Evolutionary conservation across 192 early-diverging fungal species (phyloP).

Genomic region (Rhizoclosmatium globosum): DNA sequence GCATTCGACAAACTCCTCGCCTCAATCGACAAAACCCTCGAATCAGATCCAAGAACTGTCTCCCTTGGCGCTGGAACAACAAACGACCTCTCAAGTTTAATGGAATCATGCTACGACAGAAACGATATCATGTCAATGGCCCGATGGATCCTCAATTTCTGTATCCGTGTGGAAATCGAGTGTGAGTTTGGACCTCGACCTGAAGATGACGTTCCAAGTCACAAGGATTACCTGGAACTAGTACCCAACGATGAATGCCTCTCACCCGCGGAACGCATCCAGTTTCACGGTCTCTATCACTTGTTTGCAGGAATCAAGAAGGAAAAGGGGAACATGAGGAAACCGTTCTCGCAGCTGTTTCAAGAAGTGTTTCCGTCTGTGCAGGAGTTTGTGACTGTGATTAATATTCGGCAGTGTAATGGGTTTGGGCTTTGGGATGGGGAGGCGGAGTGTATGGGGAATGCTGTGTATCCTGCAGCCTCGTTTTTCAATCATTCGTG

Average conservation of each 20-base stretch:
- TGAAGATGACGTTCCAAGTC: background rate
- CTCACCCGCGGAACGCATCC: background rate
- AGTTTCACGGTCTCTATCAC: conserved; percentile 10
- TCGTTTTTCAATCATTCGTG: conserved; percentile 49
- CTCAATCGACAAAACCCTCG: background rate
- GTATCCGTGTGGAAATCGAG: conserved; percentile 8
- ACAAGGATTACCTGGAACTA: background rate
- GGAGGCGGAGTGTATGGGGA: conserved; percentile 39
- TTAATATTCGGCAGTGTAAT: conserved; percentile 42
- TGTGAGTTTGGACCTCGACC: background rate
- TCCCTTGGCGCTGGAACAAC: background rate
- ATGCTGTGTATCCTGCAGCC: conserved; percentile 41
- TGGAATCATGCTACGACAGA: background rate
- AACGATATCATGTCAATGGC: conserved; percentile 1
- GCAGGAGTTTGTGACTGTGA: conserved; percentile 1
- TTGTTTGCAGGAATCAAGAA: background rate
- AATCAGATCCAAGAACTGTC: background rate
- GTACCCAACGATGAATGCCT: conserved; percentile 13
- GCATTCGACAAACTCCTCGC: conserved; percentile 13
- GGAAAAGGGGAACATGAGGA: background rate
- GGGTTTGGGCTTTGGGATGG: conserved; percentile 46
- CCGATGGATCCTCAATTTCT: conserved; percentile 20
- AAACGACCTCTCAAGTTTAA: background rate
- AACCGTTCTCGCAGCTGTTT: conserved; percentile 28
- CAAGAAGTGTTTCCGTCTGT: conserved; percentile 21